Percentiles rank a stretch among this genome's conserved stretches.
These are phyloP conservation scores for Lignosus rhinocerotis DNA, from an alignment of 1,284 basidiomycete species.

Conservation along the genomic window DNA sequence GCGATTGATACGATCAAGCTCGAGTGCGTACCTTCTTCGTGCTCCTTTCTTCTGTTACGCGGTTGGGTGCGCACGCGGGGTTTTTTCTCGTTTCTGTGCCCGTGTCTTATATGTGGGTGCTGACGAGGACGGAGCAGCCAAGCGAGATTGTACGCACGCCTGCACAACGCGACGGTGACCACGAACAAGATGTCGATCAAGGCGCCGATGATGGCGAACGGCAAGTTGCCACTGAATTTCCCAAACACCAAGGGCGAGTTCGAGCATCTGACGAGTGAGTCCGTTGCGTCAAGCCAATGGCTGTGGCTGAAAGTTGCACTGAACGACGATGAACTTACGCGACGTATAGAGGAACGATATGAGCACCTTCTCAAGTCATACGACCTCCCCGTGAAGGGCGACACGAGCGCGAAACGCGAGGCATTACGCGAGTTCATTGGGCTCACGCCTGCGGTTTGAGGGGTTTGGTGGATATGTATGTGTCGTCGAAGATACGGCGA, in stretches of 20 bases:
- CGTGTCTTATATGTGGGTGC: not conserved
- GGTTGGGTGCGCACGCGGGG: not conserved
- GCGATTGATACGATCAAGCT: conserved; percentile 34
- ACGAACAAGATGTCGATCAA: conserved; percentile 35
- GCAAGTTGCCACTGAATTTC: conserved; percentile 38
- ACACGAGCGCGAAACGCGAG: conserved; percentile 39
- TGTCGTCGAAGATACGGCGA: not conserved
- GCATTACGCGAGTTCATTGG: conserved; percentile 39
- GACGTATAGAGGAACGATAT: conserved; percentile 39
- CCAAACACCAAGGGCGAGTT: conserved; percentile 43
- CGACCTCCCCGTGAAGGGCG: conserved; percentile 35
- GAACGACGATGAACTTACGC: not conserved
- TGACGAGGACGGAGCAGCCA: conserved; percentile 29
- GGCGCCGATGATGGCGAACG: conserved; percentile 34
- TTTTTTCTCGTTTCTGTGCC: not conserved
- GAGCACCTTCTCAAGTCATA: conserved; percentile 39
- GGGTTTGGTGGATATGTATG: not conserved
- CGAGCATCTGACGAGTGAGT: conserved; percentile 42
- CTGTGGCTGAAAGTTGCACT: not conserved
- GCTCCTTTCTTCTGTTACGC: not conserved
- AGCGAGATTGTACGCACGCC: conserved; percentile 36
- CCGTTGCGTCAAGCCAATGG: not conserved
- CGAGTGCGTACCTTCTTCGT: conserved; percentile 33
- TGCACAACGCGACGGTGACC: conserved; percentile 36
- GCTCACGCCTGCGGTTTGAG: conserved; percentile 27